Base-by-base conservation (phyloP, 192 early-diverging fungal genomes). In the Umbelopsis ramanniana region DNA sequence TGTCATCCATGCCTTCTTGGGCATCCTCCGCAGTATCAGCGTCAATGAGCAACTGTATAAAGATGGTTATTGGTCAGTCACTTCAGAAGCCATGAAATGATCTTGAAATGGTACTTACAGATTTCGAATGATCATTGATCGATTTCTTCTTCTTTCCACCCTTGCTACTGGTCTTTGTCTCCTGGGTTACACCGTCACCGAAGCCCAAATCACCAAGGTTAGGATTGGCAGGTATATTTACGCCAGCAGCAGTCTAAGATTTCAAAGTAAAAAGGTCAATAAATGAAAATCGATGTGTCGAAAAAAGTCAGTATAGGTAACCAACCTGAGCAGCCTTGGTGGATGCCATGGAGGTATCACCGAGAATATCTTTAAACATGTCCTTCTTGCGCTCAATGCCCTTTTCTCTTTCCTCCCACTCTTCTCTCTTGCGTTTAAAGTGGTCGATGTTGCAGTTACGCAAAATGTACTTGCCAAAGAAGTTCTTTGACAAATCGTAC, bases 311-410 rank as follows among this genome's bases (percentile, higher is more conserved):
- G 11, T n/a, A 22, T 35, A 0, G 29, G 35, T 6, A 29, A 6
- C 22, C 7, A 8, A 22, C 66, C 24, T 68, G 67, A 79, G 52
- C 45, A 22, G 50, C 67, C 48, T 70, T 52, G 55, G 21, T 76
- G 75, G 33, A 67, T 69, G 46, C 68, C 48, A 23, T 76, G 76
- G 57, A 29, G 10, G 78, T 74, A 72, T 89, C 86, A 12, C 76
- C 91, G 21, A 93, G 71, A 74, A 94, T 87, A 70, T 93, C 94
- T 74, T 87, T 88, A 72, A 95, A 94, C 91, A 95, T 90, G 15
- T 87, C 89, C 77, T 83, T 81, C 75, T 91, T 89, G 71, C 89
- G 85, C 66, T 94, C 91, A 40, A 87, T 75, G 12, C 90, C 91
- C 80, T 86, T 85, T 79, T 93, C 86, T 69, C 83, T 81, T 79